phyloP scores from a whole-genome alignment of 176 grass and related monocot genomes.

The Oropetium thomaeum region DNA sequence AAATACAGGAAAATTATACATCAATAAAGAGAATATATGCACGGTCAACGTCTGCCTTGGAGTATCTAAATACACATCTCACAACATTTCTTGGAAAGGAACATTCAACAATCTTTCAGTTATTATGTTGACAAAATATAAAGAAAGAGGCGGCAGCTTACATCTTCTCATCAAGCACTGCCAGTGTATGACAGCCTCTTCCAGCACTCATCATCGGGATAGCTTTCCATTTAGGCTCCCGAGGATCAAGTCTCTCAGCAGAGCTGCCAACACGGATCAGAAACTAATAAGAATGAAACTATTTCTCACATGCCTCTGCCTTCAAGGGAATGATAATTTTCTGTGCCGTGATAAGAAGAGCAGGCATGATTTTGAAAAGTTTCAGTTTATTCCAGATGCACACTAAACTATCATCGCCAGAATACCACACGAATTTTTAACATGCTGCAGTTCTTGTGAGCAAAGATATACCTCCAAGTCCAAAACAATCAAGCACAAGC shows the following conservation, averaged over 20 bases:
- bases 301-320: not conserved
- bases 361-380: not conserved
- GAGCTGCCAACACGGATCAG: conserved; percentile 44
- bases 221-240: conserved; percentile 68
- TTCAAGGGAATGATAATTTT: not conserved
- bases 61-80: not conserved
- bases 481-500: conserved; percentile 29
- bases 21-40: not conserved
- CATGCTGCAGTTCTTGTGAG: not conserved
- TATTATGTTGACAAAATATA: not conserved
- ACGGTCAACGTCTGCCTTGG: not conserved
- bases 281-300: conserved; percentile 12
- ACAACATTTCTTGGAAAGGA: not conserved
- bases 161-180: conserved; percentile 66
- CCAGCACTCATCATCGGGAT: conserved; percentile 63
- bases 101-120: not conserved
- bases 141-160: conserved; percentile 32
- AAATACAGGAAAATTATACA: not conserved
- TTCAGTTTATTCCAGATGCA: conserved; percentile 6
- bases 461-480: not conserved
- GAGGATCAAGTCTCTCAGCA: conserved; percentile 79
- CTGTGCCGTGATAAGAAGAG: not conserved
- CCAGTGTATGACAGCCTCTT: conserved; percentile 69
- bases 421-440: not conserved
- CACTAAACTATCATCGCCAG: not conserved